phyloP scores from a whole-genome alignment of 257 asterid genomes.

The Solanum neorickii region DNA sequence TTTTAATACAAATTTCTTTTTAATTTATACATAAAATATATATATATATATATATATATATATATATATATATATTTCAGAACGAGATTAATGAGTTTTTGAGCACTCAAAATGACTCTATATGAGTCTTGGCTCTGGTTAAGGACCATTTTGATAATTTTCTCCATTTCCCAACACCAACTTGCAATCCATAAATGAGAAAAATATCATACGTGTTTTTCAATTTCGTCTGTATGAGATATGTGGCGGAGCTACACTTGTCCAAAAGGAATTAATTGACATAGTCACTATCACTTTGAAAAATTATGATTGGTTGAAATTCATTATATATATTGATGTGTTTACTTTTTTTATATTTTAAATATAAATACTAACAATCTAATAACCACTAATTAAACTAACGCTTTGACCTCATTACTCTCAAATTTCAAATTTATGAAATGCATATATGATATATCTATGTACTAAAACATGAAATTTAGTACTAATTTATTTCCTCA shows the following conservation, averaged over 20 bases:
- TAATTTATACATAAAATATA: too few relatives aligned
- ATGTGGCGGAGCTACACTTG: neutral
- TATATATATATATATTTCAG: too few relatives aligned
- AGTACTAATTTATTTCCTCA: accelerated
- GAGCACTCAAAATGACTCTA: neutral
- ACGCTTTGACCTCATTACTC: neutral
- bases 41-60: too few relatives aligned
- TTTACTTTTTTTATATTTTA: neutral
- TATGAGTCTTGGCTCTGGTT: neutral
- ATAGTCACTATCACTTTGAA: neutral
- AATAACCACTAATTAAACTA: neutral
- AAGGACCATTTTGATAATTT: neutral
- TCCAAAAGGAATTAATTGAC: neutral
- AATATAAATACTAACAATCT: neutral
- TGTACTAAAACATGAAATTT: neutral
- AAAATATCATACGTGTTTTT: neutral
- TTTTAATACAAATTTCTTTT: too few relatives aligned
- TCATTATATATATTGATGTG: neutral
- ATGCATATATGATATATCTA: neutral
- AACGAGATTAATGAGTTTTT: too few relatives aligned
- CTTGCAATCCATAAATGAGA: neutral
- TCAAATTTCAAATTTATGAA: neutral
- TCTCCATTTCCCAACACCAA: neutral
- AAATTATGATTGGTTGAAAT: neutral
- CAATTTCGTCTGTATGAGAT: neutral